These are phyloP conservation scores for Mycena vitilis DNA, from an alignment of 768 basidiomycete genomes.

Conservation along the genomic window DNA sequence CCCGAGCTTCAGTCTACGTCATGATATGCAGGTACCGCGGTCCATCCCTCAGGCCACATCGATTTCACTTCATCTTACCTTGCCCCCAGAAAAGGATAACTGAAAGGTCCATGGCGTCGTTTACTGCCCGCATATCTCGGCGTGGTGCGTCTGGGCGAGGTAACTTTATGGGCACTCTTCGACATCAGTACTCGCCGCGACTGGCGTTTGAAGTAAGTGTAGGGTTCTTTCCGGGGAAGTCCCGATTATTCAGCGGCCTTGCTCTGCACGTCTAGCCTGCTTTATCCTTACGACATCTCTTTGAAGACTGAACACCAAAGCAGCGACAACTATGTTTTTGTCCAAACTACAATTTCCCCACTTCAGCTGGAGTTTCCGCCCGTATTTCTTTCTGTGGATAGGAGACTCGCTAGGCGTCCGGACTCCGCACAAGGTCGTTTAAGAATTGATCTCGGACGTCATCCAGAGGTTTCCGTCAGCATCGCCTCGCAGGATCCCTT, in stretches of 20 bases:
- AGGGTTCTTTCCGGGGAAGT: conserved; percentile 35
- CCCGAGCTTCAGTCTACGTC: conserved; percentile 52
- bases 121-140: conserved; percentile 53
- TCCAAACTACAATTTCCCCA: conserved; percentile 53
- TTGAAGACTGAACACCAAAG: conserved; percentile 63
- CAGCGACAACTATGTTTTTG: conserved; percentile 45
- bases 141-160: conserved; percentile 44
- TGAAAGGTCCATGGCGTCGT: conserved; percentile 55
- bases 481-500: conserved; percentile 57
- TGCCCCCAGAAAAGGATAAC: conserved; percentile 58
- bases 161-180: conserved; percentile 75
- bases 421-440: conserved; percentile 58
- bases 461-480: conserved; percentile 54
- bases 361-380: conserved; percentile 44
- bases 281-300: conserved; percentile 54
- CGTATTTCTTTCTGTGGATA: conserved; percentile 56
- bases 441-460: conserved; percentile 49
- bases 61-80: conserved; percentile 35
- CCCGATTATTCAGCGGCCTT: conserved; percentile 36
- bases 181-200: conserved; percentile 81
- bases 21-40: conserved; percentile 56
- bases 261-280: conserved; percentile 47
- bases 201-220: conserved; percentile 57
- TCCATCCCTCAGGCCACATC: conserved; percentile 24
- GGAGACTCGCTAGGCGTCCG: conserved; percentile 63